Percentiles rank a stretch among this genome's conserved stretches.
Evolutionary conservation across 108 stramenopile genomes (phyloP).

Genomic region (Stephanodiscus triporus): DNA sequence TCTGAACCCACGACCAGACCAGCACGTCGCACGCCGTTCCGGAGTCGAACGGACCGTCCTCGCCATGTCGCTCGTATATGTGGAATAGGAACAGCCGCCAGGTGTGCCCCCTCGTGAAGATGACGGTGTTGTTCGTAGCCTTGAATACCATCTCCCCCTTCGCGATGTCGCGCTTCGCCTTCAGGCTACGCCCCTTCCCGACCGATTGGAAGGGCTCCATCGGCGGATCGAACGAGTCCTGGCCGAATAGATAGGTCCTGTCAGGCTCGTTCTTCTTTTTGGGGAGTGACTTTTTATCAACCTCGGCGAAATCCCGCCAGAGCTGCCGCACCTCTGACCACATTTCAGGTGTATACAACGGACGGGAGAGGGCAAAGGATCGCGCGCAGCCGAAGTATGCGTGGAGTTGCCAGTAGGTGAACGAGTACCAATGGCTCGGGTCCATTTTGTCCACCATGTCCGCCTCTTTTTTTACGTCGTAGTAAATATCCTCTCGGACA

Average conservation of each 20-base stretch:
- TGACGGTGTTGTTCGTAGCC: constrained; percentile 45
- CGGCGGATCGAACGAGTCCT: constrained; percentile 25
- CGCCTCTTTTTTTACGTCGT: constrained; percentile 10
- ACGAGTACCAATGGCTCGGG: constrained; percentile 18
- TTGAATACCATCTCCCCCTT: constrained; percentile 48
- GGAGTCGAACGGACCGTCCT: constrained; percentile 19
- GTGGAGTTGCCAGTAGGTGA: constrained; percentile 42
- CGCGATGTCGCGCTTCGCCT: constrained; percentile 25
- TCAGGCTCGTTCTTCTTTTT: not conserved
- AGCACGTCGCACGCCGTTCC: constrained; percentile 37
- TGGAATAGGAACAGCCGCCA: constrained; percentile 46
- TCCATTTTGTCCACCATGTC: not conserved
- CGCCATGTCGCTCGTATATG: constrained; percentile 25
- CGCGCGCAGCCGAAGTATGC: constrained; percentile 41
- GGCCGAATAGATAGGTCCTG: constrained; percentile 19
- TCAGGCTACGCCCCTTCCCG: constrained; percentile 32
- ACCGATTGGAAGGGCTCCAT: constrained; percentile 37
- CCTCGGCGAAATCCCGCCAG: constrained; percentile 28
- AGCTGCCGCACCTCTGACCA: constrained; percentile 30
- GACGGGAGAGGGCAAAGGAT: constrained; percentile 13
- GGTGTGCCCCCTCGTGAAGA: constrained; percentile 44
- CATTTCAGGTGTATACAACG: constrained; percentile 10
- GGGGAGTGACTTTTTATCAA: constrained; percentile 15
- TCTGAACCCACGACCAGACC: constrained; percentile 45
- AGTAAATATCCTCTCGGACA: not conserved